A percentile compares a stretch with the other conserved stretches of the same genome.
These are phyloP conservation scores for Naganishia kalamii DNA, from an alignment of 768 basidiomycete species.

Conservation along the genomic window DNA sequence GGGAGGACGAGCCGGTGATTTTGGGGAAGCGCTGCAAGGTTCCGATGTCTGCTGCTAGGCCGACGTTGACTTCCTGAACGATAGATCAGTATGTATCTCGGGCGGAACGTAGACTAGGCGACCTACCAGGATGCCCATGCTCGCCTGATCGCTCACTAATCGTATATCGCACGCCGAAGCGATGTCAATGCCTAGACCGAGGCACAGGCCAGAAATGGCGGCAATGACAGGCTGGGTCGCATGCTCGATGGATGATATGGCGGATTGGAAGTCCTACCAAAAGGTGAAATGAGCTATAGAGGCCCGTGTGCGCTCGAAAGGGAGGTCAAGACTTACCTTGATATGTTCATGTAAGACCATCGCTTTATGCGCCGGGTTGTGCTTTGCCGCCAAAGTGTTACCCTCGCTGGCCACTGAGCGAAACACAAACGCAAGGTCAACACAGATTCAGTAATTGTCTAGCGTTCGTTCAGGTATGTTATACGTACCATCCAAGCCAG, in stretches of 20 bases:
- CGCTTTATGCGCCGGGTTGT: slow-evolving; percentile 25
- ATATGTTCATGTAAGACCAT: slow-evolving; percentile 48
- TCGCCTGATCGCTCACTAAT: slow-evolving; percentile 55
- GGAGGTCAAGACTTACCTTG: slow-evolving; percentile 30
- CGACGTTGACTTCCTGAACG: slow-evolving; percentile 73
- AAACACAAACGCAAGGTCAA: not conserved
- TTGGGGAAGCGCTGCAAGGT: slow-evolving; percentile 76
- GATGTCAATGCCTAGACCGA: slow-evolving; percentile 73
- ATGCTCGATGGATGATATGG: slow-evolving; percentile 62
- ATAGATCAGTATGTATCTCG: not conserved
- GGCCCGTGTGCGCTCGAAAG: slow-evolving; percentile 27
- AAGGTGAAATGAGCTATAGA: not conserved
- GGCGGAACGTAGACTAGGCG: not conserved
- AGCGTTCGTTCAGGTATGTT: not conserved
- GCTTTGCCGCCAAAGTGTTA: not conserved
- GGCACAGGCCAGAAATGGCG: slow-evolving; percentile 66
- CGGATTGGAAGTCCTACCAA: slow-evolving; percentile 58
- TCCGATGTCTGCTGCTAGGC: slow-evolving; percentile 80
- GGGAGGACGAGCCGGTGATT: slow-evolving; percentile 65
- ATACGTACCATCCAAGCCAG: slow-evolving; percentile 70
- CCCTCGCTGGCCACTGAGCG: slow-evolving; percentile 26
- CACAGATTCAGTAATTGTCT: not conserved
- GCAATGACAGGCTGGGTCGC: slow-evolving; percentile 75
- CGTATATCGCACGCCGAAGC: slow-evolving; percentile 71
- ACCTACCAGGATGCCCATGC: slow-evolving; percentile 67